These are phyloP conservation scores for Pyrenopolyporus hunteri DNA, from an alignment of 495 filamentous ascomycete species.

Conservation along the genomic window DNA sequence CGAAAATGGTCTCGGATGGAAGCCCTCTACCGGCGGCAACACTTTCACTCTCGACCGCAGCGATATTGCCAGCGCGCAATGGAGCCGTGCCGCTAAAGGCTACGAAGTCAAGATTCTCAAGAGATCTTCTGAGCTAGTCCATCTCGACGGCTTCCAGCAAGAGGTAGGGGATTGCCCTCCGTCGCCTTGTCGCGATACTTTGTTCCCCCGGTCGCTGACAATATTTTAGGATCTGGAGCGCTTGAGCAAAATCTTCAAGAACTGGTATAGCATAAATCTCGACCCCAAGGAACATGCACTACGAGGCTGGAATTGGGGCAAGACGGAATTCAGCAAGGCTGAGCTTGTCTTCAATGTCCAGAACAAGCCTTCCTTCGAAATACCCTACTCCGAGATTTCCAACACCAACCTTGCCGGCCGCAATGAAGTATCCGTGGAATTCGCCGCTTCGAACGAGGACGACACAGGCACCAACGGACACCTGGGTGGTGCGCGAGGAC, in stretches of 20 bases:
- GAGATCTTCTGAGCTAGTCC: conserved; percentile 81
- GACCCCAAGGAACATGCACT: conserved; percentile 92
- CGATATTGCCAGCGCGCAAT: conserved; percentile 85
- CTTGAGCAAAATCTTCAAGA: conserved; percentile 86
- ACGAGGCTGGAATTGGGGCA: conserved; percentile 99
- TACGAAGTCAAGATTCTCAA: conserved; percentile 91
- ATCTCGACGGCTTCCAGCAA: conserved; percentile 92
- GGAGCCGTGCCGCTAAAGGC: conserved; percentile 91
- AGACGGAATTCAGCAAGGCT: conserved; percentile 93
- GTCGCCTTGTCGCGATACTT: neutral
- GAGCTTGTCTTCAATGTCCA: conserved; percentile 96
- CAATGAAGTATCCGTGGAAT: conserved; percentile 97
- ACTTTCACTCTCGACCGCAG: conserved; percentile 87
- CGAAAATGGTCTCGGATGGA: conserved; percentile 93
- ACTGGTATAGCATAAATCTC: conserved; percentile 92
- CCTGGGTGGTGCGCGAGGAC: conserved; percentile 76
- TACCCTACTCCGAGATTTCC: conserved; percentile 95
- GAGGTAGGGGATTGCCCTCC: conserved; percentile 62
- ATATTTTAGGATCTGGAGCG: conserved; percentile 82
- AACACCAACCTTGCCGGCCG: conserved; percentile 98
- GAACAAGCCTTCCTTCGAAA: conserved; percentile 95
- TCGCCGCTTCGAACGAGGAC: conserved; percentile 71
- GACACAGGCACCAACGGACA: conserved; percentile 75
- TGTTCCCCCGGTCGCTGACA: neutral
- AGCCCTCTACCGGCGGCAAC: conserved; percentile 82